Base-by-base conservation (phyloP, 192 early-diverging fungal genomes). In the Dissophora ornata region DNA sequence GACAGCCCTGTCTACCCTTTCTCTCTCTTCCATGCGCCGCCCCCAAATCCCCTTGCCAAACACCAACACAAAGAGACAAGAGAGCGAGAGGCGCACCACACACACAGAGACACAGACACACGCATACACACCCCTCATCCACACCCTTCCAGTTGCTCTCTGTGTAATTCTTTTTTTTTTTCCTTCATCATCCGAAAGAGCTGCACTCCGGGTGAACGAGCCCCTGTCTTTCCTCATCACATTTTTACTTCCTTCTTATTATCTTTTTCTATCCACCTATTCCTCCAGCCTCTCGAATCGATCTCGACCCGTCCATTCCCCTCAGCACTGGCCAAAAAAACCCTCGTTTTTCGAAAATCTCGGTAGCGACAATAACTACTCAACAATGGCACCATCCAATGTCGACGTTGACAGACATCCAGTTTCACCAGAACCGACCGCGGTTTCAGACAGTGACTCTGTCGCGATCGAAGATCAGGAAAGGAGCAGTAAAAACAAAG, bases 391-490 rank as follows among this genome's bases (percentile, higher is more conserved):
- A 13, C 62, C 52, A 1, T 55, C 51, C 18, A 53, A 55, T 21
- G 29, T 21, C 28, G 25, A 46, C 42, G 3, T 46, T 2, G 41
- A 53, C 22, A 44, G 12, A 24, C 19, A 16, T 25, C 13, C 50
- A 29, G 13, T 24, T 4, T 24, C 49, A 0, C 24, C 61, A 24
- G 41, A 15, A 12, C 21, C 10, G 21, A 3, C 42, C 1, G 21
- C 46, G 10, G 10, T 49, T 12, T 4, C 29, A 8, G 28, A 15
- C 11, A 44, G n/a, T n/a, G n/a, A n/a, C n/a, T n/a, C n/a, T n/a
- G n/a, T n/a, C n/a, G n/a, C n/a, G n/a, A n/a, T n/a, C n/a, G n/a
- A 59, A 46, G 41, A 46, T 30, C 40, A 46, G 41, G 41, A 46
- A 3, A 46, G 18, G 24, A 30, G 41, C 25, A 30, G 10, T 12